Evolutionary conservation across 192 early-diverging fungal species (phyloP).

Genomic region (Hyaloraphidium curvatum): DNA sequence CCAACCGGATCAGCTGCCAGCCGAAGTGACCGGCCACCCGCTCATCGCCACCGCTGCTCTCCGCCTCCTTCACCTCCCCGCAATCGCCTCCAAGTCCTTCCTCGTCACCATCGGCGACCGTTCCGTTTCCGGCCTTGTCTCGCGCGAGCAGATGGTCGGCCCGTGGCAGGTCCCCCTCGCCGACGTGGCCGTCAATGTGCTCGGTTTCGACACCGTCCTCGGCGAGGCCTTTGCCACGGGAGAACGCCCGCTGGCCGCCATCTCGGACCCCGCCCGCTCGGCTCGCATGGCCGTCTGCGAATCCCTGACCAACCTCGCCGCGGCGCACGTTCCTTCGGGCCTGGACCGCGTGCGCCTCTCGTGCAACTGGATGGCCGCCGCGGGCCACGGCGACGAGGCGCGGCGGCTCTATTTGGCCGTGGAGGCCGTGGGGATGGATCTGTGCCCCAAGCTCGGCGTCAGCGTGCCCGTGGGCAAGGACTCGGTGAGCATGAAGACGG

Average conservation of each 20-base stretch:
- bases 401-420: slow-evolving; percentile 83
- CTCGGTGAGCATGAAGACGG: slow-evolving; percentile 98
- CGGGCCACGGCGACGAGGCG: slow-evolving; percentile 79
- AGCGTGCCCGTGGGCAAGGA: slow-evolving; percentile 98
- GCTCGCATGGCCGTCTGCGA: slow-evolving; percentile 97
- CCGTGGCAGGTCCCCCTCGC: slow-evolving; percentile 98
- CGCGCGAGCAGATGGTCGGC: slow-evolving; percentile 94
- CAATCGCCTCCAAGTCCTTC: slow-evolving; percentile 86
- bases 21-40: background rate
- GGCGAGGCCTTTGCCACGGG: slow-evolving; percentile 99
- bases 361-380: slow-evolving; percentile 98
- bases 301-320: slow-evolving; percentile 72
- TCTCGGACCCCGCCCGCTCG: slow-evolving; percentile 67
- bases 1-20: slow-evolving; percentile 9
- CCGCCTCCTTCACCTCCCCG: slow-evolving; percentile 66
- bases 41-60: slow-evolving; percentile 29
- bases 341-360: slow-evolving; percentile 61
- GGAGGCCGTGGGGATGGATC: slow-evolving; percentile 72
- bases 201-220: slow-evolving; percentile 42
- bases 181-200: slow-evolving; percentile 82
- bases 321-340: slow-evolving; percentile 50
- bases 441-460: slow-evolving; percentile 83
- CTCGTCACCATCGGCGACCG: slow-evolving; percentile 97
- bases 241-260: slow-evolving; percentile 75
- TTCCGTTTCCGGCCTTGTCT: slow-evolving; percentile 81